Conservation (phyloP, 208 protist genomes). For the Crithidia thermophila region DNA sequence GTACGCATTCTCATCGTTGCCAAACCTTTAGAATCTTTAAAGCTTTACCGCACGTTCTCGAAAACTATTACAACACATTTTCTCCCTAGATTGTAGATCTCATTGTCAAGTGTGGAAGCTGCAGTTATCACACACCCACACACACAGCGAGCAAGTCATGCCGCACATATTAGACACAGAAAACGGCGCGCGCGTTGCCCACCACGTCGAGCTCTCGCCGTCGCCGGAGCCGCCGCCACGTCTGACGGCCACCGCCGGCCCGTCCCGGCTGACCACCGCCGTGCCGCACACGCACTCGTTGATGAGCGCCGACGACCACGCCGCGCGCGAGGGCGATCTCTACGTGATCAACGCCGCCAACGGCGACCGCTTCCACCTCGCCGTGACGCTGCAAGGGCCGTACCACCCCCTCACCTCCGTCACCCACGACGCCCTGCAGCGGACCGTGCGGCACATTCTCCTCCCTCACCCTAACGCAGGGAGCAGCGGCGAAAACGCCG, state of each 20-base stretch:
- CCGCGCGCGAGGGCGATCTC: constrained; percentile 20
- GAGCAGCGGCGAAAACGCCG: too few relatives aligned
- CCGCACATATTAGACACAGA: neutral
- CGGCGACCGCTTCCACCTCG: constrained; percentile 24
- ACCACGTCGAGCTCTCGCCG: neutral
- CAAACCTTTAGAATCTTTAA: too few relatives aligned
- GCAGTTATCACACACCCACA: too few relatives aligned
- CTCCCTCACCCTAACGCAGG: neutral
- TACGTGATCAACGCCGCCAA: constrained; percentile 15
- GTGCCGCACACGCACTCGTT: neutral
- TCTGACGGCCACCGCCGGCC: neutral
- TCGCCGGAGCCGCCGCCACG: neutral
- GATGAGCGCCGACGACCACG: neutral
- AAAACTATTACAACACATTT: neutral
- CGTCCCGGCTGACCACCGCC: neutral
- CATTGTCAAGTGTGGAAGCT: too few relatives aligned
- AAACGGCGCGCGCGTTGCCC: neutral
- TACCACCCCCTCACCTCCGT: constrained; percentile 18
- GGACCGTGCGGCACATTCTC: constrained; percentile 14
- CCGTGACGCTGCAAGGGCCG: constrained; percentile 11
- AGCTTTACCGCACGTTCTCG: too few relatives aligned
- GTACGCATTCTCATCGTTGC: too few relatives aligned
- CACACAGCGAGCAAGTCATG: too few relatives aligned
- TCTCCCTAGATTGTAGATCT: too few relatives aligned
- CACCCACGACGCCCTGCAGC: constrained; percentile 22